Percentiles rank a stretch among this genome's conserved stretches.
These are phyloP conservation scores for Sarcodon sp. DNA, from an alignment of 768 basidiomycete genomes.

Conservation along the genomic window DNA sequence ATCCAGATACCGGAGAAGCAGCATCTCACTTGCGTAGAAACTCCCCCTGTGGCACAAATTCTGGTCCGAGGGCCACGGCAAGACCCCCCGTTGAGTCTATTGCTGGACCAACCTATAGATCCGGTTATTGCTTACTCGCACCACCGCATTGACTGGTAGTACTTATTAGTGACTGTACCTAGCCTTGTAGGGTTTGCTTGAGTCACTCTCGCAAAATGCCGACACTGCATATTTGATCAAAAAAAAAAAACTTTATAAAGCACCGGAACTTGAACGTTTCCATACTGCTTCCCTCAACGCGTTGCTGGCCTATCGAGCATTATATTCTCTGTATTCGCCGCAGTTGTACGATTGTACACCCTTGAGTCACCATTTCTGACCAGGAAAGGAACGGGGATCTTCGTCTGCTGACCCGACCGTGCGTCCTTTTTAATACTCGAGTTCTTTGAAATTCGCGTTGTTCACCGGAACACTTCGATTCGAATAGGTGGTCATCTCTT, in stretches of 20 bases:
- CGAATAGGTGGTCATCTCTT: slow-evolving; percentile 62
- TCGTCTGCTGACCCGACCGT: slow-evolving; percentile 75
- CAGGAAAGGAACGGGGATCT: slow-evolving; percentile 70
- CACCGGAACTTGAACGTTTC: not conserved
- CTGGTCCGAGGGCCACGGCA: too few relatives aligned
- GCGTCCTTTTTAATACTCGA: slow-evolving; percentile 16
- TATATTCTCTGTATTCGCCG: slow-evolving; percentile 13
- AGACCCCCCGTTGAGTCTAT: not conserved
- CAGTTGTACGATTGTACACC: slow-evolving; percentile 23
- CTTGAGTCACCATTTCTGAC: slow-evolving; percentile 56
- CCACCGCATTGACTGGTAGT: not conserved
- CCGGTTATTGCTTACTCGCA: not conserved
- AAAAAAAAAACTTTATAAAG: slow-evolving; percentile 3
- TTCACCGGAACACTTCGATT: slow-evolving; percentile 5
- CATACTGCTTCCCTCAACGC: not conserved
- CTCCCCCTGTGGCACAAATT: not conserved
- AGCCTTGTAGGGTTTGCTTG: not conserved
- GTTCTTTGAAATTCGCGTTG: slow-evolving; percentile 2
- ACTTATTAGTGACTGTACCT: not conserved
- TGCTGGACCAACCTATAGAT: not conserved
- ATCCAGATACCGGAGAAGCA: slow-evolving; percentile 6
- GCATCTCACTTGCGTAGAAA: not conserved
- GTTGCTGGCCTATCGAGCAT: not conserved
- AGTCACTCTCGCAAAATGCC: slow-evolving; percentile 5
- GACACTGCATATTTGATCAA: slow-evolving; percentile 5